Conservation (phyloP, 306 rosid species). For the Gastrolobium bilobum region DNA sequence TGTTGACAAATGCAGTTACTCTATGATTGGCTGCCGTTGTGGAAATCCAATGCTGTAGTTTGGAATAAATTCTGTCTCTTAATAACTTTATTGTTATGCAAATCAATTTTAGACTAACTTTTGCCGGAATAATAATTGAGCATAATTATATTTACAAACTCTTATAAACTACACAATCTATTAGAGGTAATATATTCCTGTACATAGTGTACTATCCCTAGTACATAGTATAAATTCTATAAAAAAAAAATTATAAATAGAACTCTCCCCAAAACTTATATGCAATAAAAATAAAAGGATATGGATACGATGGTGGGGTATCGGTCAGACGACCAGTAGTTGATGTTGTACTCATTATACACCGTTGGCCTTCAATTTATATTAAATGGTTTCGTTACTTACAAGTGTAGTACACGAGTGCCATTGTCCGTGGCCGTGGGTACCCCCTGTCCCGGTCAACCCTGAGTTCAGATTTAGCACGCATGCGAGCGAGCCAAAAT, state of each 20-base stretch:
- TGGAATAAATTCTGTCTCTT: no score
- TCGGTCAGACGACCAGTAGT: constrained; percentile 36
- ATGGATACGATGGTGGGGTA: background rate
- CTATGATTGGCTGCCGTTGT: background rate
- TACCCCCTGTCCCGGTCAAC: constrained; percentile 17
- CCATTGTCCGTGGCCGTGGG: background rate
- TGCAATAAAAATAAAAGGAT: background rate
- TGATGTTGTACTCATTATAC: constrained; percentile 31
- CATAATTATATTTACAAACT: no score
- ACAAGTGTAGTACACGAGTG: constrained; percentile 36
- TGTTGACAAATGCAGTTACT: background rate
- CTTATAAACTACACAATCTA: no score
- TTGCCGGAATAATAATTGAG: no score
- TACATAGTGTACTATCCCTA: no score
- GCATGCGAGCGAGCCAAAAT: background rate
- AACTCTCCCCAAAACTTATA: no score
- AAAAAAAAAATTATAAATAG: no score
- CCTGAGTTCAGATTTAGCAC: constrained; percentile 2
- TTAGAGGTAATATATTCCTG: no score
- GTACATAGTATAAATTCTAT: no score
- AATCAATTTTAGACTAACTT: no score
- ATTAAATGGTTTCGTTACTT: constrained; percentile 1
- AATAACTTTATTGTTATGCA: no score
- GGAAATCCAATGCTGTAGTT: no score
- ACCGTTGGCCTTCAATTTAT: constrained; percentile 12